Base-by-base conservation (phyloP, 2,329 filamentous ascomycete genomes). In the Aureobasidium musti region DNA sequence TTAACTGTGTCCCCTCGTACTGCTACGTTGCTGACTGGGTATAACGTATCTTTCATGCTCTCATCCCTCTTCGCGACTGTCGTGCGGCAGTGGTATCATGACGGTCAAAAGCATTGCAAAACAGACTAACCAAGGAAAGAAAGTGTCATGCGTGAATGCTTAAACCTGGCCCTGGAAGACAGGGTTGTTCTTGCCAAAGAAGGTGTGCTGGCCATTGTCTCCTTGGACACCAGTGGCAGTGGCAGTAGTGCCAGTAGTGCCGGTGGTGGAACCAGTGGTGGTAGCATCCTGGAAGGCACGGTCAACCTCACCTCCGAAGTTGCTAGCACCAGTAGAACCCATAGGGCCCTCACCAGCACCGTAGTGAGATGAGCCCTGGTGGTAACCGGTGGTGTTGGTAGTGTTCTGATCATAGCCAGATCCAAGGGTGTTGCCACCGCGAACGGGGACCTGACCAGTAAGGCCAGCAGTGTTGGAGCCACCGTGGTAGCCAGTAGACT, bases 161-260 rank as follows among this genome's bases (percentile, higher is more conserved):
- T 77, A 78, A 64, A 74, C 74, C 37, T 68, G 61, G 61, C 80
- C 79, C 59, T 76, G 77, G 70, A 79, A 75, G 47, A 81, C 79
- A 5, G 79, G 79, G 76, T 81, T 81, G 69, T 77, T 70, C 43
- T 74, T 73, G 67, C 79, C 79, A 43, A 81, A 75, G 2, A 75
- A 74, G 61, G 79, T 81, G 74, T 78, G 73, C 37, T 43, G 6
- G 21, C 28, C 14, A 2, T 28, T 37, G 11, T 23, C 56, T 5
- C 41, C 56, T n/a, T 60, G 56, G 26, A 45, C 28, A 23, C 14
- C 57, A 49, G 23, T 30, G 39, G 41, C n/a, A 37, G 57, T 56
- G 43, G 17, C 39, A 69, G 71, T 43, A 37, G 21, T 53, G 26
- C 61, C 61, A 2, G 35, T 72, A 45, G 70, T 50, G 41, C 59